Evolutionary conservation across 1,284 basidiomycete species (phyloP).

Genomic region (Ganoderma resinaceum): DNA sequence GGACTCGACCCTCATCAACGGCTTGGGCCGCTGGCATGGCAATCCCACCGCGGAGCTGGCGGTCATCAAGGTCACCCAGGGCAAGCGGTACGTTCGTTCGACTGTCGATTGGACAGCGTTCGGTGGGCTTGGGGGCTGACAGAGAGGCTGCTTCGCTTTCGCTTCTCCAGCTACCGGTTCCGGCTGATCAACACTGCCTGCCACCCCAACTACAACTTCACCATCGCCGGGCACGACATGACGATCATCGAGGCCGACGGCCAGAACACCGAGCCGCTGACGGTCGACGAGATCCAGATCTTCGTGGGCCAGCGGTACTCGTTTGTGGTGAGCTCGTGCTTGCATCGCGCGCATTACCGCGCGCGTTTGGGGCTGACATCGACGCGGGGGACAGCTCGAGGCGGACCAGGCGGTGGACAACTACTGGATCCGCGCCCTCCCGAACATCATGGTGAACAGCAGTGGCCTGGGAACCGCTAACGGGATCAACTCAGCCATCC

Average conservation of each 20-base stretch:
- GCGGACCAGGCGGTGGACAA: slow-evolving; percentile 46
- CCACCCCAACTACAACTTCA: slow-evolving; percentile 41
- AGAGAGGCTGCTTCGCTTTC: no score
- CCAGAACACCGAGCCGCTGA: slow-evolving; percentile 46
- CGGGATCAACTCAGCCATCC: slow-evolving; percentile 57
- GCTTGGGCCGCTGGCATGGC: slow-evolving; percentile 41
- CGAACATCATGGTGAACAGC: slow-evolving; percentile 36
- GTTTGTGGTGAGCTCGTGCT: slow-evolving; percentile 32
- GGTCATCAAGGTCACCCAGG: slow-evolving; percentile 39
- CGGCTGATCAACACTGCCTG: slow-evolving; percentile 59
- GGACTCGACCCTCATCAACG: slow-evolving; percentile 57
- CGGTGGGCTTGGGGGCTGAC: no score
- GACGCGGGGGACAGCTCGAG: slow-evolving; percentile 33
- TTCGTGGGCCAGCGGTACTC: slow-evolving; percentile 47
- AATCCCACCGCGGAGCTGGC: slow-evolving; percentile 36
- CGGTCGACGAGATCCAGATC: slow-evolving; percentile 50
- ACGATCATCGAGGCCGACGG: slow-evolving; percentile 63
- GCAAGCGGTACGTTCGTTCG: slow-evolving; percentile 43
- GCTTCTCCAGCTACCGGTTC: slow-evolving; percentile 40
- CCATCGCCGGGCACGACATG: slow-evolving; percentile 55
- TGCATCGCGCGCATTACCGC: neutral
- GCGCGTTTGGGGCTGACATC: neutral
- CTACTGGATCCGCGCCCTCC: slow-evolving; percentile 53
- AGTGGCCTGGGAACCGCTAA: slow-evolving; percentile 36
- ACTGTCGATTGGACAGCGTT: no score